phyloP scores from a whole-genome alignment of 306 rosid genomes.

The Prunus mongolica region DNA sequence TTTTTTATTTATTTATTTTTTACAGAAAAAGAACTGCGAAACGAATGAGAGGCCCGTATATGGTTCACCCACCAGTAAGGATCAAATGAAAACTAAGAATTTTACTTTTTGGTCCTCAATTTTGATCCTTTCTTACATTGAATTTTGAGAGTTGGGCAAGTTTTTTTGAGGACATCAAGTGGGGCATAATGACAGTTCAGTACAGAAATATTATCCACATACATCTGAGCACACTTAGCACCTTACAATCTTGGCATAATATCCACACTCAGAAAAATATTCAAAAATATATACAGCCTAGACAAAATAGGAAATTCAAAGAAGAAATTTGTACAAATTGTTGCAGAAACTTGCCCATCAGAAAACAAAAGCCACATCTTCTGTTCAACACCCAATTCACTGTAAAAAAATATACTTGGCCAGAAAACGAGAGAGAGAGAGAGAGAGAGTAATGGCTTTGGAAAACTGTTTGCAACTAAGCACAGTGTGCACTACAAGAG shows the following conservation, averaged over 20 bases:
- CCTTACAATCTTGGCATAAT: slow-evolving; percentile 47
- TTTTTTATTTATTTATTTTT: not conserved
- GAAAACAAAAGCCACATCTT: not conserved
- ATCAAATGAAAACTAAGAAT: not conserved
- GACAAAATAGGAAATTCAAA: slow-evolving; percentile 5
- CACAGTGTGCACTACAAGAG: slow-evolving; percentile 41
- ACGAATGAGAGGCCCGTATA: slow-evolving; percentile 1
- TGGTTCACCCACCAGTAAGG: slow-evolving; percentile 24
- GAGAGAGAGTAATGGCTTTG: slow-evolving; percentile 41
- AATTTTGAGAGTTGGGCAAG: not conserved
- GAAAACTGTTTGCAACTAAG: slow-evolving; percentile 60
- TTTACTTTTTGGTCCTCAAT: slow-evolving; percentile 8
- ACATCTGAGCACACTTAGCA: slow-evolving; percentile 41
- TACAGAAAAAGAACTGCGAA: not conserved
- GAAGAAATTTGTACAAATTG: not conserved
- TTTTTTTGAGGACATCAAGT: not conserved
- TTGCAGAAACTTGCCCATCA: slow-evolving; percentile 13
- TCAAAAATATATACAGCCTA: slow-evolving; percentile 3
- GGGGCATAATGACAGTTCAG: slow-evolving; percentile 9
- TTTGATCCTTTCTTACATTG: not conserved
- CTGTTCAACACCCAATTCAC: not conserved
- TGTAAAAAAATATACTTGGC: not conserved
- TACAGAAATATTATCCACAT: slow-evolving; percentile 47
- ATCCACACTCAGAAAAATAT: slow-evolving; percentile 30
- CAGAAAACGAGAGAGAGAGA: not conserved